Base-by-base conservation (phyloP, 768 basidiomycete genomes). In the Kwoniella mangroviensis region DNA sequence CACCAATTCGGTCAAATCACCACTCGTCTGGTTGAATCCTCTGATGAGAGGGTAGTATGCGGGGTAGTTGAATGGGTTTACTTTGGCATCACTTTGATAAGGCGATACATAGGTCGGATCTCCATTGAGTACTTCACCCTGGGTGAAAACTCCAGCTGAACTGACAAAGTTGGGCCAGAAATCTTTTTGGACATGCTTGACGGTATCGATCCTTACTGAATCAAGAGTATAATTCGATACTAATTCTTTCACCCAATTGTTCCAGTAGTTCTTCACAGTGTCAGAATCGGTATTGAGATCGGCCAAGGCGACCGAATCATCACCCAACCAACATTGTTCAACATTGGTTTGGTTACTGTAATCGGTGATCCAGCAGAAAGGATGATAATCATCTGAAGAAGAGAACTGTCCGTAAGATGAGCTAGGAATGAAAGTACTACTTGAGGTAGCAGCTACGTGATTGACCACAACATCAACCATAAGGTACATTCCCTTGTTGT, bases 381-480 rank as follows among this genome's bases (percentile, higher is more conserved):
- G 86, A 81, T 94, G 93, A 80, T 90, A 93, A 71, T 88, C 86
- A 0, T 88, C 86, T 87, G 90, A 70, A 28, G 68, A 26, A 59
- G 68, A 56, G 67, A 73, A 73, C 51, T 69, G 77, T 11, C 79
- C 81, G 60, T 83, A 81, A 2, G 75, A 51, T 19, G 56, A 55
- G 15, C 71, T 67, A 17, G 81, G 73, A 79, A 90, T 88, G 17
- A 91, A 90, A 6, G 84, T 87, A 43, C 84, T 85, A 2, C 88
- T 87, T 3, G 88, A 87, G 1, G 90, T 77, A 15, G 79, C 84
- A 86, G 92, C 93, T 60, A 95, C 92, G 81, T 94, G 91, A 82
- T 94, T 94, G 42, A 91, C 88, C 49, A 94, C 91, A 40, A 91
- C 83, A 76, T 94, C 92, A 58, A 93, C 89, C 91, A 93, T 93